Conservation (phyloP, 257 asterid genomes). For the Lycium ferocissimum region DNA sequence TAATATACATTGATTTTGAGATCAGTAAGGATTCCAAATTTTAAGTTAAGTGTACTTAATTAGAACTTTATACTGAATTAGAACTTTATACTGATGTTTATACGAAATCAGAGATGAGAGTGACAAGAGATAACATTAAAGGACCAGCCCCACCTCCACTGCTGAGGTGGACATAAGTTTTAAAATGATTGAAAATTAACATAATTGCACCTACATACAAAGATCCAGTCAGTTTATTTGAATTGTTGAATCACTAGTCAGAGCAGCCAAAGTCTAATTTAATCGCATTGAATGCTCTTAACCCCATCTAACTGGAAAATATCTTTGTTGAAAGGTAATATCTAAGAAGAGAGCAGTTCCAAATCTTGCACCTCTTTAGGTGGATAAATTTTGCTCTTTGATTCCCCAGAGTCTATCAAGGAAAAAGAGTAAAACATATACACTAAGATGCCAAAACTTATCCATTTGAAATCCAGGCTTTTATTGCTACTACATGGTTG, state of each 20-base stretch:
- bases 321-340: not conserved
- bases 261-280: not conserved
- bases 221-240: not conserved
- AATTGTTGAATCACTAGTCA: not conserved
- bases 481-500: slow-evolving; percentile 47
- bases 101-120: no score
- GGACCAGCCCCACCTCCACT: not conserved
- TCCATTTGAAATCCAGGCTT: slow-evolving; percentile 39
- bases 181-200: not conserved
- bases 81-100: not conserved
- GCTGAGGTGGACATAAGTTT: not conserved
- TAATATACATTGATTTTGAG: not conserved
- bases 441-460: slow-evolving; percentile 22
- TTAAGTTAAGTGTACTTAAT: not conserved
- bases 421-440: no score
- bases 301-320: not conserved
- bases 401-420: not conserved
- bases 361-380: not conserved
- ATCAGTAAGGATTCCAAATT: not conserved
- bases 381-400: not conserved
- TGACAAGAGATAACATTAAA: slow-evolving; percentile 9
- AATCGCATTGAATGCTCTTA: not conserved
- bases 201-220: no score
- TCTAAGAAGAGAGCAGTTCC: not conserved
- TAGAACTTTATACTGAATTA: not conserved